Evolutionary conservation across 192 early-diverging fungal species (phyloP), one percentile per base, ranked within the genome.

Genomic region (Rhizophlyctis rosea): DNA sequence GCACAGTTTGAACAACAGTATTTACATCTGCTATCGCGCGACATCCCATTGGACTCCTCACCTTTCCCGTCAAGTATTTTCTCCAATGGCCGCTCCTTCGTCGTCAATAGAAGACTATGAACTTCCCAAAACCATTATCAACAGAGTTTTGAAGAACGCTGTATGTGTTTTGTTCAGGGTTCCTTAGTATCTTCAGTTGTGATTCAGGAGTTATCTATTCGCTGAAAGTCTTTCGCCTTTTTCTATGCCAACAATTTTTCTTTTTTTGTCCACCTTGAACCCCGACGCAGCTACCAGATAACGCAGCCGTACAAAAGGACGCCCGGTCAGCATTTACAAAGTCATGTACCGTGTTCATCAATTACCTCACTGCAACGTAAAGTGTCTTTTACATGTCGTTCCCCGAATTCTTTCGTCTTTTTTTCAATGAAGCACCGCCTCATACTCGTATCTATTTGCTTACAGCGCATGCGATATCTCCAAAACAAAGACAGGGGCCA

Each of bases 341-440:
- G 31, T 52, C 61, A 2, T 63, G 68, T 50, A 70, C 69, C 21
- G 74, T 76, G 18, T 76, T 76, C 47, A 72, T 76, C 31, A 76
- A 69, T 57, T 76, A 76, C 36, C 53, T 76, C 3, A 73, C 74
- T 3, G 70, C 74, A 13, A 65, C 67, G 47, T 64, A 27, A 44
- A 18, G n/a, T n/a, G n/a, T n/a, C n/a, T n/a, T n/a, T n/a, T n/a
- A n/a, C n/a, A n/a, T n/a, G n/a, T n/a, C n/a, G n/a, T n/a, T n/a
- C n/a, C n/a, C n/a, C n/a, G n/a, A n/a, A n/a, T n/a, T n/a, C n/a
- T n/a, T n/a, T n/a, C n/a, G n/a, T n/a, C n/a, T n/a, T n/a, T n/a
- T n/a, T n/a, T n/a, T n/a, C n/a, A n/a, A n/a, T n/a, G n/a, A n/a
- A n/a, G n/a, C n/a, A n/a, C n/a, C n/a, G n/a, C n/a, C n/a, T n/a